phyloP scores from a whole-genome alignment of 805 yeast genomes.

The Clavispora vitiphila region DNA sequence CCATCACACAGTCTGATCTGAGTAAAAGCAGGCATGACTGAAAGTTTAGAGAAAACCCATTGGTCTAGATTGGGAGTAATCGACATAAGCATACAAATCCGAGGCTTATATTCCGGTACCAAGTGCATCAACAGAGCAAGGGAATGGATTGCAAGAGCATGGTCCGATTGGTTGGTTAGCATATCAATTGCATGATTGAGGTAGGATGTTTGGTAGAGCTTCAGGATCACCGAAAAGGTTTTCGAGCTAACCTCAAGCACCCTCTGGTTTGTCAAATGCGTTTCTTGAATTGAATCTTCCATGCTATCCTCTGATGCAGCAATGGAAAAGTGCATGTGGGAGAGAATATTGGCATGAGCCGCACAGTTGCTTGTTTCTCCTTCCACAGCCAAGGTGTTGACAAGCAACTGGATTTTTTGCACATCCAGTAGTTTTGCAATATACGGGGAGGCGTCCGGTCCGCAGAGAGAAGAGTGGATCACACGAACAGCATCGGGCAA shows the following conservation, averaged over 20 bases:
- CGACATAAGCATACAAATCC: slow-evolving; percentile 37
- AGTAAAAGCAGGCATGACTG: slow-evolving; percentile 13
- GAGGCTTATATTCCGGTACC: slow-evolving; percentile 33
- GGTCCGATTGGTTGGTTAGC: not conserved
- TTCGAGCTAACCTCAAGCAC: not conserved
- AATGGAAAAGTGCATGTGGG: slow-evolving; percentile 1
- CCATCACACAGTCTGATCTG: slow-evolving; percentile 8
- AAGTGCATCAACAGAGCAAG: slow-evolving; percentile 29
- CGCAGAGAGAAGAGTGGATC: not conserved
- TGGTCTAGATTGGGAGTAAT: slow-evolving; percentile 36
- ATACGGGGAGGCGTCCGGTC: not conserved
- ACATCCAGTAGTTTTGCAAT: not conserved
- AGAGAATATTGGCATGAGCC: slow-evolving; percentile 5
- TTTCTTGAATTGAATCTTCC: slow-evolving; percentile 1
- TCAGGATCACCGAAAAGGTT: slow-evolving; percentile 1
- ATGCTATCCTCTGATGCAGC: slow-evolving; percentile 2
- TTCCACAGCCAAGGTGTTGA: not conserved
- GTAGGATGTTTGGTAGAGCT: slow-evolving; percentile 2
- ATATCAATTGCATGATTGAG: slow-evolving; percentile 5
- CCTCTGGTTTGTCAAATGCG: not conserved
- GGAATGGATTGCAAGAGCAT: slow-evolving; percentile 14
- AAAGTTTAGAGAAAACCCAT: slow-evolving; percentile 26
- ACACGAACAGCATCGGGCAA: not conserved
- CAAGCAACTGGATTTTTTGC: not conserved
- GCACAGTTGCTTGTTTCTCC: not conserved